Percentiles rank a stretch among this genome's conserved stretches.
Conservation (phyloP, 2,329 filamentous ascomycete genomes). For the Aaosphaeria arxii region DNA sequence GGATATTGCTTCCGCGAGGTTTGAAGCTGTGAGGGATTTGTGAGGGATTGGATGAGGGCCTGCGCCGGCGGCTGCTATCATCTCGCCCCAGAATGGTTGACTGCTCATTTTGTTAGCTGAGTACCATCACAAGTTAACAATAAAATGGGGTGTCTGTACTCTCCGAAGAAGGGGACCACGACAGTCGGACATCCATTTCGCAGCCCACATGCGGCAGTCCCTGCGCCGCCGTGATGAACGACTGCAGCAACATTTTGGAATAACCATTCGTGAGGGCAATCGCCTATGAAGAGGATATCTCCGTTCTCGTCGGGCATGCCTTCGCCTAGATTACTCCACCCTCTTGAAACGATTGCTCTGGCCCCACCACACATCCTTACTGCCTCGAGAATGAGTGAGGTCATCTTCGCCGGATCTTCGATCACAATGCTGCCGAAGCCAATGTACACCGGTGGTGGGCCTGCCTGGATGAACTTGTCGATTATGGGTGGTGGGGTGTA, state of each 20-base stretch:
- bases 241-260: conserved; percentile 76
- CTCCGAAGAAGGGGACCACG: conserved; percentile 58
- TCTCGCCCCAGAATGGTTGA: conserved; percentile 55
- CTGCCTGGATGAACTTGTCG: conserved; percentile 17
- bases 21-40: conserved; percentile 41
- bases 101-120: conserved; percentile 3
- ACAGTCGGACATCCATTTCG: conserved; percentile 49
- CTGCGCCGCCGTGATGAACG: conserved; percentile 76
- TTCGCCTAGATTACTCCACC: conserved; percentile 29
- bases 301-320: conserved; percentile 57
- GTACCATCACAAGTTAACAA: neutral
- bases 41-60: conserved; percentile 50
- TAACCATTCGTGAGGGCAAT: conserved; percentile 81
- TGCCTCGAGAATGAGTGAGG: conserved; percentile 70
- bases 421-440: conserved; percentile 31
- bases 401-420: conserved; percentile 22
- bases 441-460: conserved; percentile 27
- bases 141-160: conserved; percentile 60
- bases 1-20: conserved; percentile 45
- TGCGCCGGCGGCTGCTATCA: conserved; percentile 51
- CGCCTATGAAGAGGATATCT: conserved; percentile 72
- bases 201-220: conserved; percentile 56
- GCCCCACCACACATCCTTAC: conserved; percentile 26
- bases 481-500: conserved; percentile 19
- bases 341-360: conserved; percentile 55